Evolutionary conservation across 495 filamentous ascomycete genomes (phyloP).

Genomic region (Aspergillus cristatus): DNA sequence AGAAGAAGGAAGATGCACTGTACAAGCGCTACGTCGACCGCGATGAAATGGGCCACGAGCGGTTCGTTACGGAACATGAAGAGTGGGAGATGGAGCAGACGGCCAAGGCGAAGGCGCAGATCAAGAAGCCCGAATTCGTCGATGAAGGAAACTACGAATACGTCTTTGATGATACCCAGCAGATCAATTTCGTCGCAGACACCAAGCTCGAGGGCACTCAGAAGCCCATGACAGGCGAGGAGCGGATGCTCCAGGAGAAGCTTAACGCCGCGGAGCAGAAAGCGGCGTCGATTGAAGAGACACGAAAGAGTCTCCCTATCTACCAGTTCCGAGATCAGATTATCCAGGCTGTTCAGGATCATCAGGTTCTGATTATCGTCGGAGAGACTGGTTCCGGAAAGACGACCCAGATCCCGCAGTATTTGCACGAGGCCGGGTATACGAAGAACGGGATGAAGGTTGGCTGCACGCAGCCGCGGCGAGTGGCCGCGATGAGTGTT

Average conservation of each 20-base stretch:
- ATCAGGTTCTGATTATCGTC: constrained; percentile 78
- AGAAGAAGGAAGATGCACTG: constrained; percentile 81
- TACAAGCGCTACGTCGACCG: constrained; percentile 87
- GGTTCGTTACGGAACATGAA: constrained; percentile 87
- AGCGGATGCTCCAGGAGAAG: constrained; percentile 65
- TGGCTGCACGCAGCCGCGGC: constrained; percentile 67
- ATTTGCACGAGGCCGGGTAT: constrained; percentile 80
- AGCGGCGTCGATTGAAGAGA: constrained; percentile 78
- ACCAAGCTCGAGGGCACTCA: constrained; percentile 57
- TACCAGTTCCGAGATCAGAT: constrained; percentile 73
- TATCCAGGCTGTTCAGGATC: constrained; percentile 65
- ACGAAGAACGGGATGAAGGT: constrained; percentile 58
- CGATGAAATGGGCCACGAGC: constrained; percentile 80
- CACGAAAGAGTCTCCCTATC: constrained; percentile 82
- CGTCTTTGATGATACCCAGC: constrained; percentile 80
- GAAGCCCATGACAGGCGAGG: constrained; percentile 64
- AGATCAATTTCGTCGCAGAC: constrained; percentile 81
- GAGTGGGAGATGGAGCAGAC: constrained; percentile 94
- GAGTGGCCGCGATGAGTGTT: constrained; percentile 95
- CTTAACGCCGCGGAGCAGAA: constrained; percentile 83
- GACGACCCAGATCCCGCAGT: constrained; percentile 84
- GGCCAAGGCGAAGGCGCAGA: constrained; percentile 81
- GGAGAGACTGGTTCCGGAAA: constrained; percentile 86
- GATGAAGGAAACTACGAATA: constrained; percentile 89
- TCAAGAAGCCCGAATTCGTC: constrained; percentile 62